Evolutionary conservation across 2,329 filamentous ascomycete genomes (phyloP), one percentile per base, ranked within the genome.

Genomic region (Fusarium chuoi): DNA sequence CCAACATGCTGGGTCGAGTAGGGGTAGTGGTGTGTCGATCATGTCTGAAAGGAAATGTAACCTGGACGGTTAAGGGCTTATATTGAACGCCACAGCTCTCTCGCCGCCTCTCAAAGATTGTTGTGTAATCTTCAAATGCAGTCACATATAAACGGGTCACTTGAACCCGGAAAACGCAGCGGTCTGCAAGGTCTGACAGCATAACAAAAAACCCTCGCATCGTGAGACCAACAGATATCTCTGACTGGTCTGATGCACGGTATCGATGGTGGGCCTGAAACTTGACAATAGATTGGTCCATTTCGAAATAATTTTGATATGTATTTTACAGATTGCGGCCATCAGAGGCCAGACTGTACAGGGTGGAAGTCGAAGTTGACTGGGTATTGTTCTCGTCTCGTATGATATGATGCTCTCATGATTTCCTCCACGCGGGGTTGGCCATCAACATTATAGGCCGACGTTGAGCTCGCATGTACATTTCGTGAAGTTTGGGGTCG

Each of bases 381-480:
- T 77, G 75, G 75, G 72, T 76, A 74, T 78, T 71, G 65, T 42
- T 75, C 62, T 78, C 72, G 70, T 76, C 64, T 75, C 68, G 62
- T 67, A 65, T 73, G 61, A 68, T 71, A 68, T 70, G 57, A 70
- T 62, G 58, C 38, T 76, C 65, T 75, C 57, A 78, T 75, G 77
- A 71, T 69, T 77, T 78, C 79, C 71, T 81, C 83, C 83, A 84
- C 28, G 79, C 81, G n/a, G 80, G 79, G 59, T 81, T 81, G 45
- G 82, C 81, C 80, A 78, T 80, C 77, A 83, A 68, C 39, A 97
- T 90, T 78, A 96, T 90, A 30, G 95, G 94, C 72, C 90, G 89
- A 78, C 92, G 88, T 76, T 92, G 91, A 57, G 93, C 91, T 81
- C 90, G 90, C 76, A 90, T 89, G 85, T 96, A 98, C 65, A 93